A percentile compares a stretch with the other conserved stretches of the same genome.
Evolutionary conservation across 2,329 filamentous ascomycete species (phyloP).

Genomic region (Nigrospora osmanthi): DNA sequence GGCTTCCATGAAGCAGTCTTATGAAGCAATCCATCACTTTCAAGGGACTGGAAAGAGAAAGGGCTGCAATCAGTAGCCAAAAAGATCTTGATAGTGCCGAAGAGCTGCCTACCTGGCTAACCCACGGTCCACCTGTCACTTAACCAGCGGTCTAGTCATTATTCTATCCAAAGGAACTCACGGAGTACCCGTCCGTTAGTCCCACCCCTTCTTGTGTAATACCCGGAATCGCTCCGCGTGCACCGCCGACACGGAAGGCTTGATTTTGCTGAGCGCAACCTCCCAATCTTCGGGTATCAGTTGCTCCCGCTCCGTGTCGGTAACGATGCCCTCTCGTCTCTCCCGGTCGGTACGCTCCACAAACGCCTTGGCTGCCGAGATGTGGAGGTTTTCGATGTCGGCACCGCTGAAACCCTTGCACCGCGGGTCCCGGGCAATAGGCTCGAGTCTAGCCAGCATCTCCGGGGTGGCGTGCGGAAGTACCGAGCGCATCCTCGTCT

Average conservation of each 20-base stretch:
- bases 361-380: conserved; percentile 18
- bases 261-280: conserved; percentile 36
- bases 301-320: background rate
- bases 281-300: conserved; percentile 43
- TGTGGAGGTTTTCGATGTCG: conserved; percentile 48
- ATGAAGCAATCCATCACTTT: too few relatives aligned
- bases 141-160: too few relatives aligned
- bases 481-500: conserved; percentile 41
- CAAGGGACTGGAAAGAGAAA: too few relatives aligned
- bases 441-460: conserved; percentile 39
- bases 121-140: too few relatives aligned
- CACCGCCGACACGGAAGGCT: conserved; percentile 40
- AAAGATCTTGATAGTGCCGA: too few relatives aligned
- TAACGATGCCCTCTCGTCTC: conserved; percentile 17
- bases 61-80: too few relatives aligned
- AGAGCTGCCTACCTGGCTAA: too few relatives aligned
- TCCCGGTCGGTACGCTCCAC: conserved; percentile 13
- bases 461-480: conserved; percentile 15
- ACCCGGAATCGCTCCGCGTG: conserved; percentile 3
- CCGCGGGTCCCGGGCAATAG: conserved; percentile 55
- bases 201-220: background rate
- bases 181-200: background rate
- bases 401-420: conserved; percentile 74
- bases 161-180: too few relatives aligned
- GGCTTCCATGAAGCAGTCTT: too few relatives aligned